These are phyloP conservation scores for Colletotrichum lupini DNA, from an alignment of 2,329 filamentous ascomycete species.

Conservation along the genomic window DNA sequence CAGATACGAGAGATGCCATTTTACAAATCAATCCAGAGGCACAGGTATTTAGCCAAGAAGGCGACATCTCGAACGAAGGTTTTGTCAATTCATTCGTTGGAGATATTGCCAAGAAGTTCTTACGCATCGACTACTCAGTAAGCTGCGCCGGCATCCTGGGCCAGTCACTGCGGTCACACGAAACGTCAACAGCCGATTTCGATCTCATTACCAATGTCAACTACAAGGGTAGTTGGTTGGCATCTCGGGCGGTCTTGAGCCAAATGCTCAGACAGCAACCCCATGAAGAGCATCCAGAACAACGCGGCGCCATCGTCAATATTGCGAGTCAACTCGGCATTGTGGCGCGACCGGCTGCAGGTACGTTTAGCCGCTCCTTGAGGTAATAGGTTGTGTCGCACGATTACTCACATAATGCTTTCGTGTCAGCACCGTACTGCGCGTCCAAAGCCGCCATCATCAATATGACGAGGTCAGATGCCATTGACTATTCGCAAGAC, in stretches of 20 bases:
- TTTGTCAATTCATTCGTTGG: constrained; percentile 53
- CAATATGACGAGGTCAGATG: constrained; percentile 66
- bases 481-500: constrained; percentile 63
- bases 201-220: constrained; percentile 66
- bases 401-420: background rate
- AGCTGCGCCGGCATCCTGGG: constrained; percentile 66
- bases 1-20: constrained; percentile 48
- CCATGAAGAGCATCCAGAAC: constrained; percentile 50
- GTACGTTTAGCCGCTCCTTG: constrained; percentile 43
- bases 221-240: constrained; percentile 62
- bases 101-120: constrained; percentile 48
- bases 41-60: constrained; percentile 47
- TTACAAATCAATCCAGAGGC: constrained; percentile 46
- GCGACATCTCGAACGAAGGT: constrained; percentile 59
- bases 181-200: constrained; percentile 59
- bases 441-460: constrained; percentile 69
- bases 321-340: constrained; percentile 64
- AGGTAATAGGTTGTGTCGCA: background rate
- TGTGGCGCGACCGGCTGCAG: constrained; percentile 56
- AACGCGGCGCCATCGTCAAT: constrained; percentile 62
- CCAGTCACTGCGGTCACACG: constrained; percentile 52
- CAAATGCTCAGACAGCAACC: constrained; percentile 59
- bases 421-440: constrained; percentile 62
- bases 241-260: constrained; percentile 53
- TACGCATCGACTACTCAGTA: constrained; percentile 65